These are phyloP conservation scores for Emericellopsis atlantica DNA, from an alignment of 2,329 filamentous ascomycete genomes.

Conservation along the genomic window DNA sequence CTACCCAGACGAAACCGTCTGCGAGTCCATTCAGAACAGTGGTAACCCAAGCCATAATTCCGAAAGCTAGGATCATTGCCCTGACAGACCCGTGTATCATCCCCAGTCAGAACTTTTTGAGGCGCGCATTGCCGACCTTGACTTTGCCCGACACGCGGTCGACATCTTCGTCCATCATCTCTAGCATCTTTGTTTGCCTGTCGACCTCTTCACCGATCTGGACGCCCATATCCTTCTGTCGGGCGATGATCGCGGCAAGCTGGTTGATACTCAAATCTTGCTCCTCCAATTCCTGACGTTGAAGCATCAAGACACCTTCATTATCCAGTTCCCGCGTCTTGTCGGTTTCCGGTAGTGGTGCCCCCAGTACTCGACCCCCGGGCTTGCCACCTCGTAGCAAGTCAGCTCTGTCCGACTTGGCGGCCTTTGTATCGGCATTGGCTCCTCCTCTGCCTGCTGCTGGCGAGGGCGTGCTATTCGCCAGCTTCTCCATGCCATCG, in stretches of 20 bases:
- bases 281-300: constrained; percentile 59
- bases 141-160: constrained; percentile 57
- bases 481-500: constrained; percentile 62
- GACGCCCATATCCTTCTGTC: constrained; percentile 67
- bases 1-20: constrained; percentile 7
- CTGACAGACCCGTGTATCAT: constrained; percentile 7
- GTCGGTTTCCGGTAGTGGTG: constrained; percentile 61
- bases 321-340: constrained; percentile 69
- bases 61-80: constrained; percentile 13
- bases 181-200: constrained; percentile 58
- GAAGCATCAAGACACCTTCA: constrained; percentile 57
- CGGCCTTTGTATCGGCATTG: constrained; percentile 36
- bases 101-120: constrained; percentile 47
- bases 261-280: constrained; percentile 64
- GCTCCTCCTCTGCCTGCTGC: constrained; percentile 8
- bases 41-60: constrained; percentile 16
- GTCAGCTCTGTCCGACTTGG: constrained; percentile 33
- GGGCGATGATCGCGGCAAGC: constrained; percentile 54
- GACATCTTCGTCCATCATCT: constrained; percentile 52
- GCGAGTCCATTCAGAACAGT: constrained; percentile 11
- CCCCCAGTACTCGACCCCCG: constrained; percentile 57
- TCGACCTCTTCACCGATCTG: constrained; percentile 64
- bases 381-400: constrained; percentile 26
- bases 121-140: constrained; percentile 59
- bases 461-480: constrained; percentile 36